These are phyloP conservation scores for Urostyla sp. DNA, from an alignment of 73 alveolate species.

Conservation along the genomic window DNA sequence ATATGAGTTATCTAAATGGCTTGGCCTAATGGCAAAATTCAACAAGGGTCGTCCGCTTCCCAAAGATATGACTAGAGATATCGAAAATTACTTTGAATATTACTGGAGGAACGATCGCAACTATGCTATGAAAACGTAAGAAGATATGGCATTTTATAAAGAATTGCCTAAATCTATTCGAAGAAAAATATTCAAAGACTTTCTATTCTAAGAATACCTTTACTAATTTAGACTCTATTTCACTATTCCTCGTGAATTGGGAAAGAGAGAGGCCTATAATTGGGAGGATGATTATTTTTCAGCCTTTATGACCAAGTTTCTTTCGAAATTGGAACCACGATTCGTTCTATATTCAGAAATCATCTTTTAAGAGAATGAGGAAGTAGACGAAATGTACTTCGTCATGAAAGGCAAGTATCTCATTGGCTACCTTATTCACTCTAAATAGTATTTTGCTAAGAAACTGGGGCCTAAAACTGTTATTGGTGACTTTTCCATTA, in stretches of 20 bases:
- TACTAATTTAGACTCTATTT: slow-evolving; percentile 47
- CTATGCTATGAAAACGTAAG: slow-evolving; percentile 49
- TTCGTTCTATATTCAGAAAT: background rate
- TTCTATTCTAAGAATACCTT: slow-evolving; percentile 40
- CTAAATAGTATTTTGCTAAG: background rate
- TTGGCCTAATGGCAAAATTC: slow-evolving; percentile 46
- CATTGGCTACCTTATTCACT: slow-evolving; percentile 28
- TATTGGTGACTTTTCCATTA: slow-evolving; percentile 45
- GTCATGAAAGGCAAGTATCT: slow-evolving; percentile 32
- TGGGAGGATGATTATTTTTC: slow-evolving; percentile 28
- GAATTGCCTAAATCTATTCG: slow-evolving; percentile 53
- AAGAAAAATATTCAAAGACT: slow-evolving; percentile 41
- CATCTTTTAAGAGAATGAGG: slow-evolving; percentile 23
- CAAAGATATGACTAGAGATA: slow-evolving; percentile 38
- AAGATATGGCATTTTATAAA: slow-evolving; percentile 44
- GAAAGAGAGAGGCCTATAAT: background rate
- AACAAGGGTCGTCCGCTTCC: slow-evolving; percentile 64
- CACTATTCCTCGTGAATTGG: background rate
- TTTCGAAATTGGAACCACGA: slow-evolving; percentile 36
- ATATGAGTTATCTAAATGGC: slow-evolving; percentile 46
- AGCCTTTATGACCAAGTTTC: slow-evolving; percentile 15
- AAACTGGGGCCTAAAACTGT: slow-evolving; percentile 40
- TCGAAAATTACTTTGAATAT: slow-evolving; percentile 59
- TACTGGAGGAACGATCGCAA: slow-evolving; percentile 56
- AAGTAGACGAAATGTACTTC: slow-evolving; percentile 48